Evolutionary conservation across 1,284 basidiomycete genomes (phyloP).

Genomic region (Austroboletus novae-zelandiae): DNA sequence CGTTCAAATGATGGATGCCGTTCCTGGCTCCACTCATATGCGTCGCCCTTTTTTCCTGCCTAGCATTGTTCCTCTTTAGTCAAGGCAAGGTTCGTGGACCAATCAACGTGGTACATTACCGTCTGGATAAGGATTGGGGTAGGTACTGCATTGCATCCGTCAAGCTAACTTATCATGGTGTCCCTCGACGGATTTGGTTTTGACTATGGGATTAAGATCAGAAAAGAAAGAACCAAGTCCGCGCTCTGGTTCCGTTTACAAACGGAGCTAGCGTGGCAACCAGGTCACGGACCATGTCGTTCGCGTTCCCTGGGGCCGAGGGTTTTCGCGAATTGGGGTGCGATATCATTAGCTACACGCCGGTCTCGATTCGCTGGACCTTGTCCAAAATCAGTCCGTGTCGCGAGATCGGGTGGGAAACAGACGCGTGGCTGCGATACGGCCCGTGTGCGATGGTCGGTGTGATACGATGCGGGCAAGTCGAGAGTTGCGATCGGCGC

Average conservation of each 20-base stretch:
- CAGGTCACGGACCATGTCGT: constrained; percentile 13
- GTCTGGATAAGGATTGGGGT: constrained; percentile 3
- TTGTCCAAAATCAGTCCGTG: neutral
- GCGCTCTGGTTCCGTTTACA: constrained; percentile 11
- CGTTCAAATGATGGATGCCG: neutral
- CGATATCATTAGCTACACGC: constrained; percentile 8
- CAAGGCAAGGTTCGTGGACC: constrained; percentile 11
- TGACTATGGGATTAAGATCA: constrained; percentile 22
- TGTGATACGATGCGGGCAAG: neutral
- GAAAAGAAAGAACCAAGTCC: neutral
- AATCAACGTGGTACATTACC: constrained; percentile 10
- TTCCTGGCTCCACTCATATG: neutral
- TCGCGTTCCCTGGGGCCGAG: constrained; percentile 27
- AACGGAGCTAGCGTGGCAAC: constrained; percentile 26
- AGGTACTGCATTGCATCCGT: constrained; percentile 5
- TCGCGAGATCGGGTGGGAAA: constrained; percentile 8
- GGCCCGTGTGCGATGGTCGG: neutral
- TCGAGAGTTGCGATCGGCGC: neutral
- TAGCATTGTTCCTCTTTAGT: constrained; percentile 6
- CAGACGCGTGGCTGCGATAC: neutral
- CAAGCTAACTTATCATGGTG: constrained; percentile 4
- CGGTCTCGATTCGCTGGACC: neutral
- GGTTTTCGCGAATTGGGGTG: constrained; percentile 13
- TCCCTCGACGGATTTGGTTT: constrained; percentile 26
- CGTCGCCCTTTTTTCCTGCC: neutral